phyloP scores from a whole-genome alignment of 179 eudicot genomes.

The Amaranthus tricolor region DNA sequence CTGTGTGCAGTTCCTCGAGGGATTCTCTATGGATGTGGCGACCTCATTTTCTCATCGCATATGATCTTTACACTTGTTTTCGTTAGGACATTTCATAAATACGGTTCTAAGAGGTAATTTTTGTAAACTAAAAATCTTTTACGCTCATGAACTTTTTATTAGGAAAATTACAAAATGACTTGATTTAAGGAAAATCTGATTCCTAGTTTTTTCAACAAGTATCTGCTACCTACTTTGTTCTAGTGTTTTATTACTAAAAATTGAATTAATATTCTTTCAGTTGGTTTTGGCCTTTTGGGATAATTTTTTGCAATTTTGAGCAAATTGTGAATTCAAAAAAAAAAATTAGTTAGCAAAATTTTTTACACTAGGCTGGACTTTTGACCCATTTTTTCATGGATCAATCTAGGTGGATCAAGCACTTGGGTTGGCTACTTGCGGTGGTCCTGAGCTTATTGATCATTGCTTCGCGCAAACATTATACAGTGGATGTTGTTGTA shows the following conservation, averaged over 20 bases:
- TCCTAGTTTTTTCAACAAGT: background rate
- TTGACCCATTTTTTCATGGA: background rate
- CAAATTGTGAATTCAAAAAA: too few relatives aligned
- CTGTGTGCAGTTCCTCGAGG: constrained; percentile 79
- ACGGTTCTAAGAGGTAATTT: constrained; percentile 72
- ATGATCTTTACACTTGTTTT: constrained; percentile 93
- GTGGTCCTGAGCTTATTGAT: constrained; percentile 82
- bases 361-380: background rate
- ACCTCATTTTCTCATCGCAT: constrained; percentile 93
- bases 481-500: constrained; percentile 86
- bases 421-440: constrained; percentile 69
- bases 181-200: background rate
- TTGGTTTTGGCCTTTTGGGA: background rate
- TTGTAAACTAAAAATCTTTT: background rate
- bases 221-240: background rate
- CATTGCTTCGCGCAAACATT: constrained; percentile 93
- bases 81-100: constrained; percentile 86
- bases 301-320: too few relatives aligned
- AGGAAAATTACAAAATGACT: background rate
- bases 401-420: constrained; percentile 68
- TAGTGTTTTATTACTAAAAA: background rate
- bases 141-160: background rate
- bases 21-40: constrained; percentile 92
- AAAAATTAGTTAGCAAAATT: too few relatives aligned
- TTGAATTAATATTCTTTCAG: too few relatives aligned